Base-by-base conservation (phyloP, 1,139 yeast genomes). In the Zhuliangozyma parablackwelliae region DNA sequence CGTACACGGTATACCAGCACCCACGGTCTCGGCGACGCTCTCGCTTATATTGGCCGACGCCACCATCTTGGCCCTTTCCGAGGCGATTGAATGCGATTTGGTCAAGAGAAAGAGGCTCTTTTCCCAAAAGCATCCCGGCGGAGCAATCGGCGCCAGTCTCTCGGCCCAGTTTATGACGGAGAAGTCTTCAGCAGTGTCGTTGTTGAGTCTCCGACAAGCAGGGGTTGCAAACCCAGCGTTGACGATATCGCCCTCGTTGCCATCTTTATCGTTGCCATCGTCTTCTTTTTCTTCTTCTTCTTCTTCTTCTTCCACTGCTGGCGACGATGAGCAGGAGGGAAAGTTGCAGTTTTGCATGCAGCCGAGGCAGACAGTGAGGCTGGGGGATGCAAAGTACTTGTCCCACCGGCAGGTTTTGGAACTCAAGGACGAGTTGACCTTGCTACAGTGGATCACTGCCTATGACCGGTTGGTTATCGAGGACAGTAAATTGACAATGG, bases 1-100 rank as follows among this genome's bases (percentile, higher is more conserved):
- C 5, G 65, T 84, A n/a, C 87, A 84, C 52, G 96, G 96, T 0
- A 57, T 88, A 11, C 85, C 90, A 7, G 96, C 96, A 0, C 97
- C 97, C 1, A 87, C 96, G 0, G 78, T 88, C 6, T 79, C 94
- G 7, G 83, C 95, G 3, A 84, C 95, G 0, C 65, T 89, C 27
- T 77, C 89, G 43, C 61, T 88, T 37, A 80, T 86, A 0, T 65
- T 88, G 32, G 86, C 94, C 5, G 96, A 88, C 54, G 86, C 95
- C 1, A 75, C 84, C 16, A 75, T 85, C 26, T 72, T 88, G 37
- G 83, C 95, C 0, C 61, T 88, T 25, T 75, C 82, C 34, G 94
- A 87, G 51, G 57, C 81, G 56, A 70, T 82, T 35, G 81, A 80
- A 41, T 65, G 63, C 6, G 88, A 84, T 51, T 61, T 68, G 29